Evolutionary conservation across 106 monocot species (phyloP).

Genomic region (Apostasia shenzhenica): DNA sequence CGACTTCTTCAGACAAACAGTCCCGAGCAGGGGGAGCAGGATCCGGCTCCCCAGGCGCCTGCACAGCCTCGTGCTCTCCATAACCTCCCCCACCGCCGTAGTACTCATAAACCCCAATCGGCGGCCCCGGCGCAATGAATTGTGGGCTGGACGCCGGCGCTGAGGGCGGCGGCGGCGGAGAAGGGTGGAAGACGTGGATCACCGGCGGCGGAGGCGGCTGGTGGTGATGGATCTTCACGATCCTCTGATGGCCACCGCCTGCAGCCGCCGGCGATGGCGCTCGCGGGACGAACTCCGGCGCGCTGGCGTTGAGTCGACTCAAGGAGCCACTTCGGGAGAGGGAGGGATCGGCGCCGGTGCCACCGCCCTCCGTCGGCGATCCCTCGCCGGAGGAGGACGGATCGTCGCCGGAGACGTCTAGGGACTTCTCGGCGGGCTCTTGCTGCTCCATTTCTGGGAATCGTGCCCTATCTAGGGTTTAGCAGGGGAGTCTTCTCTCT

Average conservation of each 20-base stretch:
- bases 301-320: constrained; percentile 29
- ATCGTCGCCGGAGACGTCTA: neutral
- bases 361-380: neutral
- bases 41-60: constrained; percentile 2
- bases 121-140: neutral
- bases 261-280: neutral
- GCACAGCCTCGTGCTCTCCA: constrained; percentile 6
- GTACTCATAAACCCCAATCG: constrained; percentile 6
- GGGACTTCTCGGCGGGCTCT: neutral
- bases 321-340: constrained; percentile 11
- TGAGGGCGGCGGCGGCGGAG: constrained; percentile 6
- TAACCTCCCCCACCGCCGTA: constrained; percentile 5
- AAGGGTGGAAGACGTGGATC: constrained; percentile 11
- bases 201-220: constrained; percentile 9
- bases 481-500: neutral
- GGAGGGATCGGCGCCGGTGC: neutral
- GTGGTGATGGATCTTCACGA: constrained; percentile 11
- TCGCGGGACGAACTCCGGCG: constrained; percentile 24
- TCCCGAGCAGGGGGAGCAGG: neutral
- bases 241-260: constrained; percentile 2
- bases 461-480: constrained; percentile 13
- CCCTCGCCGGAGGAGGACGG: constrained; percentile 7
- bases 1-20: constrained; percentile 14
- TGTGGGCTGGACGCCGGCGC: neutral
- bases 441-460: constrained; percentile 5